A percentile compares a stretch with the other conserved stretches of the same genome.
Conservation (phyloP, 2,329 filamentous ascomycete species). For the Monilinia laxa region DNA sequence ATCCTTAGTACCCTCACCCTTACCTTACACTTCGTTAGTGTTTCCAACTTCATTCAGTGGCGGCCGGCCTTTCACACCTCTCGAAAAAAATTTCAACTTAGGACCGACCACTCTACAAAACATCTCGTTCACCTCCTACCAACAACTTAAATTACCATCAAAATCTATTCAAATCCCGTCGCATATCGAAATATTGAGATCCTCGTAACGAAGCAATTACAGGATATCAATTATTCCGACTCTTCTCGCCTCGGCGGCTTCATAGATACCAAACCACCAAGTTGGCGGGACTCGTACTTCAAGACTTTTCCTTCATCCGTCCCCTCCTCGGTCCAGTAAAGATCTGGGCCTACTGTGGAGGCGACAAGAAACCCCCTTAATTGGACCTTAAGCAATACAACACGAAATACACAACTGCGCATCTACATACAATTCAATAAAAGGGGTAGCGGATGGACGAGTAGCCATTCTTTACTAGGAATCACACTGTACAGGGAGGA, state of each 20-base stretch:
- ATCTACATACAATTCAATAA: conserved; percentile 13
- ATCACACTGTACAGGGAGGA: conserved; percentile 39
- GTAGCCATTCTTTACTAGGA: conserved; percentile 23
- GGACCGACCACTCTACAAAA: conserved; percentile 9
- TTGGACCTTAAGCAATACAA: conserved; percentile 45
- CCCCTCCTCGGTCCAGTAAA: conserved; percentile 84
- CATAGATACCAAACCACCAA: conserved; percentile 62
- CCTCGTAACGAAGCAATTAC: neutral
- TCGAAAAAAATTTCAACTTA: neutral
- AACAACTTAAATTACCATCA: conserved; percentile 12
- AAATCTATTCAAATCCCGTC: conserved; percentile 11
- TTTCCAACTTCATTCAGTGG: neutral
- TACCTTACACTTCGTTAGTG: neutral
- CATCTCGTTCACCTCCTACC: neutral
- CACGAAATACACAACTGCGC: conserved; percentile 25
- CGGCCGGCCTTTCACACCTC: neutral
- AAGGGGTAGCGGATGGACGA: conserved; percentile 31
- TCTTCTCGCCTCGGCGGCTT: conserved; percentile 39
- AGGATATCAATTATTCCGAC: neutral
- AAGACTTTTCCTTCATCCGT: conserved; percentile 72
- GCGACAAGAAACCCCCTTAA: conserved; percentile 98
- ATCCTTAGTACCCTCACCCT: too few relatives aligned
- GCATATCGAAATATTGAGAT: neutral
- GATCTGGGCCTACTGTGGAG: conserved; percentile 93
- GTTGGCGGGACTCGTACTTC: conserved; percentile 82